Base-by-base conservation (phyloP, 257 asterid species). In the Lycium ferocissimum region DNA sequence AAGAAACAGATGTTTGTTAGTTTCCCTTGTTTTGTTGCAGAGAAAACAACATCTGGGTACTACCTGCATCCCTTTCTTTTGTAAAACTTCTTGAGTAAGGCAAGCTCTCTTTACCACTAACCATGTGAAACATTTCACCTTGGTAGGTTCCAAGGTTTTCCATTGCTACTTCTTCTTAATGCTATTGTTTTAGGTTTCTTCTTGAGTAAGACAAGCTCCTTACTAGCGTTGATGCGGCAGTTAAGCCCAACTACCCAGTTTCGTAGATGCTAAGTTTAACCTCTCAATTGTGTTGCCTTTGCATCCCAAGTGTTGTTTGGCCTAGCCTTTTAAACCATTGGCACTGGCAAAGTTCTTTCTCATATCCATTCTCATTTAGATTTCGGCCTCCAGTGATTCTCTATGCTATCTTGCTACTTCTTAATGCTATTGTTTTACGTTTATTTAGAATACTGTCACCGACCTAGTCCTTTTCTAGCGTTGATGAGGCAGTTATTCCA, bases 381-480 rank as follows among this genome's bases (percentile, higher is more conserved):
- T 18, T 69, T 69, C 12, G 14, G 26, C 26, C 54, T 70, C 54
- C 40, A 70, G 54, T 70, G 79, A 15, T 18, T 38, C 14, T 4
- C 2, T 38, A 9, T 70, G 15, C 54, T 14, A 17, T 38, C 79
- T 17, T 40, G 79, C 54, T 38, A 17, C 79, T 70, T 38, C 54
- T 70, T 43, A 38, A 17, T 17, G 54, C 14, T 70, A 70, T 38
- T 38, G 12, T 38, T 47, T 70, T 70, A 38, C 14, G 54, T 70
- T 70, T 70, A 70, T n/a, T 38, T 62, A 8, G 72, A 63, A 22
- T 35, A 66, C 73, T 66, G 6, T 66, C 73, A 66, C 73, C 11
- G n/a, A 66, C 47, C 45, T 66, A 33, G 73, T 65, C 37, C 18
- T 26, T 65, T 11, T 4, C 72, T 65, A 11, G 72, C 43, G 33